Conservation (phyloP, 116 monocot species). For the Cymodocea nodosa region DNA sequence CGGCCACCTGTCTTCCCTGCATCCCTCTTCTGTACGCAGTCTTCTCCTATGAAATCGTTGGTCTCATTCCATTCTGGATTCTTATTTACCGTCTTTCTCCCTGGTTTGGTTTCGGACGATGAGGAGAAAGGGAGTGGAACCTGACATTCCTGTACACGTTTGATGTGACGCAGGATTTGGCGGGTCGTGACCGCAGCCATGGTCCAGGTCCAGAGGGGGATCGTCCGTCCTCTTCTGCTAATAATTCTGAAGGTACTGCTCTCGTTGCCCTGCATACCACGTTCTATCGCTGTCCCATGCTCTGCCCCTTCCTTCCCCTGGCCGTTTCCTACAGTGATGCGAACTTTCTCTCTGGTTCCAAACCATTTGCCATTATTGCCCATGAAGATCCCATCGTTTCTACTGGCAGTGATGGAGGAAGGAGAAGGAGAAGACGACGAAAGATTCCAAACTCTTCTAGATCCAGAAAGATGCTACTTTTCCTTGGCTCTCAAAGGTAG, state of each 20-base stretch:
- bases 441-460: conserved; percentile 6
- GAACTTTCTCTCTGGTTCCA: background rate
- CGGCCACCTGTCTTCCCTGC: no score
- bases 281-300: background rate
- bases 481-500: conserved; percentile 42
- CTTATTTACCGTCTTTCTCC: no score
- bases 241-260: conserved; percentile 9
- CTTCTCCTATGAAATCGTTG: no score
- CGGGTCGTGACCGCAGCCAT: conserved; percentile 13
- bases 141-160: background rate
- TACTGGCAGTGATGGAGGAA: background rate
- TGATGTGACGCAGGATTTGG: conserved; percentile 33
- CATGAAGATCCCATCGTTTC: conserved; percentile 1
- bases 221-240: conserved; percentile 1
- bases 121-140: no score
- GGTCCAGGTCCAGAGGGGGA: conserved; percentile 21
- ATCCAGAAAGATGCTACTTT: conserved; percentile 27
- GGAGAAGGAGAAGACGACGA: background rate
- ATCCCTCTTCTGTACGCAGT: no score
- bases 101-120: no score
- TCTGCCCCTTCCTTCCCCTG: background rate
- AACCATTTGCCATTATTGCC: no score
- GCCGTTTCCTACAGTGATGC: background rate
- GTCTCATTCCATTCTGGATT: no score
- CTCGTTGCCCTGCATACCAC: background rate